A percentile compares a stretch with the other conserved stretches of the same genome.
Evolutionary conservation across 2,329 filamentous ascomycete species (phyloP).

Genomic region (Colletotrichum destructivum): DNA sequence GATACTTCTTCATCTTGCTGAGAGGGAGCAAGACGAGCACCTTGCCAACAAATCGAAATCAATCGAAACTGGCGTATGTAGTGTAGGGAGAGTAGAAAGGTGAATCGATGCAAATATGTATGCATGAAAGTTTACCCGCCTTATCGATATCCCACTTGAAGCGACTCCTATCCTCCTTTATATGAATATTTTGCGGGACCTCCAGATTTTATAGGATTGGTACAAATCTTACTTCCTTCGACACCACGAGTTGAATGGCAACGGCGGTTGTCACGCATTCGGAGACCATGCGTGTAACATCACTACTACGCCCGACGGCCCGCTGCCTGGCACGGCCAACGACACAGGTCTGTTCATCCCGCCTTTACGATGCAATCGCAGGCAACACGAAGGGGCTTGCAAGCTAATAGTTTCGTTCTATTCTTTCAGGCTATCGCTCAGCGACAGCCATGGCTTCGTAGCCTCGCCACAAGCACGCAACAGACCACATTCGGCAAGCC

Average conservation of each 20-base stretch:
- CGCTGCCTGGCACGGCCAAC: conserved; percentile 14
- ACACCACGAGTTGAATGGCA: neutral
- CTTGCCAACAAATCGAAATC: neutral
- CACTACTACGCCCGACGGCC: conserved; percentile 21
- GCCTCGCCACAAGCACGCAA: conserved; percentile 16
- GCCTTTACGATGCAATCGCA: neutral
- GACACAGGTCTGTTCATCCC: conserved; percentile 7
- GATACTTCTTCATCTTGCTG: too few relatives aligned
- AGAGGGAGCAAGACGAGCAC: too few relatives aligned
- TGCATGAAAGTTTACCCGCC: neutral
- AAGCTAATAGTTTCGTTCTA: conserved; percentile 8
- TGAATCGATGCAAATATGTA: neutral
- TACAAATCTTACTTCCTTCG: neutral
- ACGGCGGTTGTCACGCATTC: conserved; percentile 2
- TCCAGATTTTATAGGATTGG: conserved; percentile 23
- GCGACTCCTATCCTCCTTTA: neutral
- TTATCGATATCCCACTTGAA: too few relatives aligned
- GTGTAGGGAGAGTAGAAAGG: too few relatives aligned
- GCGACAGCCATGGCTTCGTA: conserved; percentile 26
- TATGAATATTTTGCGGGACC: conserved; percentile 14
- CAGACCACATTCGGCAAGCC: neutral
- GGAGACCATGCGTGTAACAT: conserved; percentile 33
- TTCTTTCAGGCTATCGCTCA: conserved; percentile 1
- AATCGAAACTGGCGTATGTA: too few relatives aligned
- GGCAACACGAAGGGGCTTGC: neutral